Conservation (phyloP, 2,329 filamentous ascomycete genomes). For the Ascochyta koolunga region DNA sequence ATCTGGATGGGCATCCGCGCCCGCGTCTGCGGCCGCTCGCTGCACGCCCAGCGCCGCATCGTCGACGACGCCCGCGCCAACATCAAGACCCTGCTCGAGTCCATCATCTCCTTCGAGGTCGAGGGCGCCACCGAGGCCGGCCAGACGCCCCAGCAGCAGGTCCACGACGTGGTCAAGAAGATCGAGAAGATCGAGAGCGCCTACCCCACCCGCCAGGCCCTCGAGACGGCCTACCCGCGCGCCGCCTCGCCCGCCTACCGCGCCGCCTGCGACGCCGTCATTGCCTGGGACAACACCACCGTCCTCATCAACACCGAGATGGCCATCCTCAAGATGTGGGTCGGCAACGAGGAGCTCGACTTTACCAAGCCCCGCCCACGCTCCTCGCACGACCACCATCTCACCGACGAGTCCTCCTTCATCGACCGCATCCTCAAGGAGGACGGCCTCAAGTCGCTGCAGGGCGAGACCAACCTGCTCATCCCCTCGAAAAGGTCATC, state of each 20-base stretch:
- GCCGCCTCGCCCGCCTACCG: constrained; percentile 78
- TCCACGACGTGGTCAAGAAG: constrained; percentile 85
- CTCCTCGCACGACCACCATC: constrained; percentile 71
- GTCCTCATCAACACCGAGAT: constrained; percentile 95
- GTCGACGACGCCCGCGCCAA: constrained; percentile 81
- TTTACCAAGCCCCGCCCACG: constrained; percentile 77
- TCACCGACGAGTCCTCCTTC: constrained; percentile 90
- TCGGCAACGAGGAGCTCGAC: constrained; percentile 93
- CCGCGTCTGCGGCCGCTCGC: constrained; percentile 79
- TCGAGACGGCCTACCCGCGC: constrained; percentile 76
- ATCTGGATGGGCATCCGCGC: constrained; percentile 90
- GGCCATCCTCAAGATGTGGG: constrained; percentile 90
- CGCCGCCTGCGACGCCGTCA: constrained; percentile 84
- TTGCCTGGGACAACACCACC: constrained; percentile 97
- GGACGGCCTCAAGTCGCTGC: constrained; percentile 89
- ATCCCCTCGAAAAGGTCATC: constrained; percentile 82
- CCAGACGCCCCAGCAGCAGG: constrained; percentile 85
- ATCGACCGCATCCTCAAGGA: constrained; percentile 94
- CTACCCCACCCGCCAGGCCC: constrained; percentile 79
- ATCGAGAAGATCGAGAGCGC: constrained; percentile 87
- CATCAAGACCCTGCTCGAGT: constrained; percentile 78
- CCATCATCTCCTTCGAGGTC: constrained; percentile 91
- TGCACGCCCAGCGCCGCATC: constrained; percentile 84
- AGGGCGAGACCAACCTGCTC: constrained; percentile 84
- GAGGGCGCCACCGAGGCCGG: constrained; percentile 91